These are phyloP conservation scores for Trichoderma aggressivum DNA, from an alignment of 2,329 filamentous ascomycete genomes.

Conservation along the genomic window DNA sequence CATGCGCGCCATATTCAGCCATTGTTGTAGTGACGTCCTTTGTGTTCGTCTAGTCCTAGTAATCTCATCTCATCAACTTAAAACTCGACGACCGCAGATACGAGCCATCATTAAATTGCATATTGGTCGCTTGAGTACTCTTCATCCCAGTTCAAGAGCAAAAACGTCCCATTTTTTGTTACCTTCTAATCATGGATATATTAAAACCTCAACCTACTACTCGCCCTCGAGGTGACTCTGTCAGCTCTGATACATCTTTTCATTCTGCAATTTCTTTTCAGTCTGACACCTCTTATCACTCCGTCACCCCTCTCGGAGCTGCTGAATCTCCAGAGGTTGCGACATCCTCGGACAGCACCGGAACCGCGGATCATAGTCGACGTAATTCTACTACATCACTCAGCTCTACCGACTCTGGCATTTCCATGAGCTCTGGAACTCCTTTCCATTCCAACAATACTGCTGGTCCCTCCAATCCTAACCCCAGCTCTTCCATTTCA, in stretches of 20 bases:
- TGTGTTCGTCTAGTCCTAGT: neutral
- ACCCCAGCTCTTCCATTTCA: neutral
- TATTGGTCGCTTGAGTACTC: neutral
- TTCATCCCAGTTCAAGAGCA: neutral
- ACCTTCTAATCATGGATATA: neutral
- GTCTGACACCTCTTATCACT: neutral
- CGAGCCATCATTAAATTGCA: neutral
- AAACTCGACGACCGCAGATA: neutral
- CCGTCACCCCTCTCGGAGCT: neutral
- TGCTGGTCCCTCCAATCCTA: neutral
- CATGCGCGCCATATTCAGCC: neutral
- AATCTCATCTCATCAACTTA: neutral
- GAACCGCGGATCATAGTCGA: neutral
- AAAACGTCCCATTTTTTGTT: neutral
- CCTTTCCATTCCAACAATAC: neutral
- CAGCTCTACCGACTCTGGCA: too few species aligned
- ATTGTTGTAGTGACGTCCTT: neutral
- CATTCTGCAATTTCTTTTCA: neutral
- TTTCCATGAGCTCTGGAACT: neutral
- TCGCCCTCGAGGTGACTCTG: neutral
- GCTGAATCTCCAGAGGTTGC: neutral
- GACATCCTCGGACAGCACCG: neutral
- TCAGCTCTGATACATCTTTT: neutral
- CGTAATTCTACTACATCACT: neutral
- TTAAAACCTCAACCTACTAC: neutral